A percentile compares a stretch with the other conserved stretches of the same genome.
phyloP scores from a whole-genome alignment of 202 grass and related monocot species.

The Bolboschoenoplectus hybrid region DNA sequence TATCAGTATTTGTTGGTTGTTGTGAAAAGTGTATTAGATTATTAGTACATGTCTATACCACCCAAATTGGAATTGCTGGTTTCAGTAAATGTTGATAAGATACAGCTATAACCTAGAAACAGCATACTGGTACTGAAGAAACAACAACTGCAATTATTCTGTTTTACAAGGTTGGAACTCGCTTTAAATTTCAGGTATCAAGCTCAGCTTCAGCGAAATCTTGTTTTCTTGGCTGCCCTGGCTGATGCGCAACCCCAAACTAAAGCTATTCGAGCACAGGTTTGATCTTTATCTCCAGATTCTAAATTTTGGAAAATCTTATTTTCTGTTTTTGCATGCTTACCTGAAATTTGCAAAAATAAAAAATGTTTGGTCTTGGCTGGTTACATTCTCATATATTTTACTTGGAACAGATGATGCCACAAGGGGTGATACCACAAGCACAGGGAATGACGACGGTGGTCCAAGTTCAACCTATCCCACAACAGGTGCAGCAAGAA shows the following conservation, averaged over 20 bases:
- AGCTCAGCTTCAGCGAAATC: conserved; percentile 53
- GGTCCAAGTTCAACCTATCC: conserved; percentile 34
- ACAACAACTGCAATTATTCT: background rate
- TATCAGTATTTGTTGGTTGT: background rate
- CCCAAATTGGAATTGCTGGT: background rate
- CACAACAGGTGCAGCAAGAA: conserved; percentile 37
- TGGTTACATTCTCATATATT: background rate
- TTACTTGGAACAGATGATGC: conserved; percentile 42
- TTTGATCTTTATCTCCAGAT: conserved; percentile 7
- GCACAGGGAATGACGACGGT: conserved; percentile 29
- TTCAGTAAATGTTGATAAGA: conserved; percentile 10
- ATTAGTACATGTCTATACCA: conserved; percentile 6
- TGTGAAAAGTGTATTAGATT: background rate
- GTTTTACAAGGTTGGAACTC: background rate
- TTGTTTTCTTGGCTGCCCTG: conserved; percentile 49
- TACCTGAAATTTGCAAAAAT: background rate
- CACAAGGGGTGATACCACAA: conserved; percentile 45
- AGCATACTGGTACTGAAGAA: conserved; percentile 1
- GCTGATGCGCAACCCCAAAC: conserved; percentile 52
- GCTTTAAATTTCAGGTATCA: conserved; percentile 46
- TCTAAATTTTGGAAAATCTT: conserved; percentile 14
- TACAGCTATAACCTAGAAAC: background rate
- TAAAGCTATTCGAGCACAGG: conserved; percentile 48
- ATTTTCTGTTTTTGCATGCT: background rate
- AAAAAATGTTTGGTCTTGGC: background rate